These are phyloP conservation scores for Fusarium anthophilum DNA, from an alignment of 2,329 filamentous ascomycete species.

Conservation along the genomic window DNA sequence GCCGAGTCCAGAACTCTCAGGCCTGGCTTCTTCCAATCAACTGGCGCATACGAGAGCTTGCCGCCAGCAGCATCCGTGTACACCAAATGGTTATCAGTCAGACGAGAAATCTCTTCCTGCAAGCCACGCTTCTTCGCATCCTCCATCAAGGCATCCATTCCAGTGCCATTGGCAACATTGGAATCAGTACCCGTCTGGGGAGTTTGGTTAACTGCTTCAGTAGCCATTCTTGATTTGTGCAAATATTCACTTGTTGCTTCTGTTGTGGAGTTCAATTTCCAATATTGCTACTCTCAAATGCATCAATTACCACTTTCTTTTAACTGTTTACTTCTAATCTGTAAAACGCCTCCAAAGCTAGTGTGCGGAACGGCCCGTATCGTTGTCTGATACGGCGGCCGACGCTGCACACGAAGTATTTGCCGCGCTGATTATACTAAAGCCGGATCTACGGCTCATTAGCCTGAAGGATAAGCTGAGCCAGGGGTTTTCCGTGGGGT, in stretches of 20 bases:
- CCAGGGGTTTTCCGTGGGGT: neutral
- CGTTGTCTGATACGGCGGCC: neutral
- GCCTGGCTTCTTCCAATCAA: conserved; percentile 1
- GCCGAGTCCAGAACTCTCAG: neutral
- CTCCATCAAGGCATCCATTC: conserved; percentile 1
- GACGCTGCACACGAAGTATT: neutral
- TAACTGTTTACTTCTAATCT: neutral
- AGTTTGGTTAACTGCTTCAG: neutral
- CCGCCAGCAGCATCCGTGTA: conserved; percentile 2
- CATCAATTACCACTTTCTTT: neutral
- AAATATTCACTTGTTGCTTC: neutral
- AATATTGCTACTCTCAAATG: neutral
- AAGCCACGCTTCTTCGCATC: conserved; percentile 1
- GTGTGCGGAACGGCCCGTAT: neutral
- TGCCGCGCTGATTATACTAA: neutral
- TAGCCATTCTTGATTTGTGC: neutral
- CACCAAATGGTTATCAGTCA: neutral
- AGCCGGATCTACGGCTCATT: neutral
- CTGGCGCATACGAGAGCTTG: neutral
- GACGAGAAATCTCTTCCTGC: neutral
- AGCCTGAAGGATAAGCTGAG: neutral
- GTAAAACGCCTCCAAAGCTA: neutral
- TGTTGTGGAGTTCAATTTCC: neutral
- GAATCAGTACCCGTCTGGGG: neutral
- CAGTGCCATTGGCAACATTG: conserved; percentile 1